Conservation (phyloP, 495 filamentous ascomycete genomes). For the Penicillium salamii region DNA sequence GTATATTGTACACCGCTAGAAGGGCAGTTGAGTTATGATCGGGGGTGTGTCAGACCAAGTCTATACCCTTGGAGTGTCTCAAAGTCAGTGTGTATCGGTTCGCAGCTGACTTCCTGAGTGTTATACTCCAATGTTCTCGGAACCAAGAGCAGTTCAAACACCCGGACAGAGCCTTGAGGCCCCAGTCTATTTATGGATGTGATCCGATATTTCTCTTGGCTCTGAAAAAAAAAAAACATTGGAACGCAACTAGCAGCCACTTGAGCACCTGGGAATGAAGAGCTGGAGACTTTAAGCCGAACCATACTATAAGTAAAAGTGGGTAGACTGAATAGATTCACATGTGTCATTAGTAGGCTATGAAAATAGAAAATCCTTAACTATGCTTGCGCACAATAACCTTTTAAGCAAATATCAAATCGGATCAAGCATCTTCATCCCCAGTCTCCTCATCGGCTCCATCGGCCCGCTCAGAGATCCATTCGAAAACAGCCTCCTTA, state of each 20-base stretch:
- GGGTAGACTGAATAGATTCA: background rate
- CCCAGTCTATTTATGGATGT: too few species aligned
- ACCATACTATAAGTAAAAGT: constrained; percentile 7
- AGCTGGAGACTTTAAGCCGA: background rate
- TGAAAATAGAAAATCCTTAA: background rate
- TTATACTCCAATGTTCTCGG: background rate
- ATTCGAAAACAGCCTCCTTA: constrained; percentile 53
- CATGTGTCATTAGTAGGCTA: constrained; percentile 5
- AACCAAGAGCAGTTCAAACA: too few species aligned
- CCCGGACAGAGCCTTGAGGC: too few species aligned
- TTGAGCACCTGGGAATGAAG: too few species aligned
- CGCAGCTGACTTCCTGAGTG: background rate
- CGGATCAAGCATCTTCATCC: constrained; percentile 12
- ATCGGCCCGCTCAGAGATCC: constrained; percentile 47
- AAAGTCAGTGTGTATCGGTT: background rate
- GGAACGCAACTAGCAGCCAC: too few species aligned
- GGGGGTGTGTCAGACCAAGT: constrained; percentile 1
- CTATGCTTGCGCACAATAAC: constrained; percentile 4
- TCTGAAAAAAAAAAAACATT: too few species aligned
- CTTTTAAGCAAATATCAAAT: background rate
- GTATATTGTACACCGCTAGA: background rate
- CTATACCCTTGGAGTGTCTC: constrained; percentile 2
- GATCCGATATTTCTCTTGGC: too few species aligned
- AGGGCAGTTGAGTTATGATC: background rate
- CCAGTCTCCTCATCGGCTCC: constrained; percentile 8